Percentiles rank a stretch among this genome's conserved stretches.
These are phyloP conservation scores for Vitellaria paradoxa DNA, from an alignment of 179 eudicot species.

Conservation along the genomic window DNA sequence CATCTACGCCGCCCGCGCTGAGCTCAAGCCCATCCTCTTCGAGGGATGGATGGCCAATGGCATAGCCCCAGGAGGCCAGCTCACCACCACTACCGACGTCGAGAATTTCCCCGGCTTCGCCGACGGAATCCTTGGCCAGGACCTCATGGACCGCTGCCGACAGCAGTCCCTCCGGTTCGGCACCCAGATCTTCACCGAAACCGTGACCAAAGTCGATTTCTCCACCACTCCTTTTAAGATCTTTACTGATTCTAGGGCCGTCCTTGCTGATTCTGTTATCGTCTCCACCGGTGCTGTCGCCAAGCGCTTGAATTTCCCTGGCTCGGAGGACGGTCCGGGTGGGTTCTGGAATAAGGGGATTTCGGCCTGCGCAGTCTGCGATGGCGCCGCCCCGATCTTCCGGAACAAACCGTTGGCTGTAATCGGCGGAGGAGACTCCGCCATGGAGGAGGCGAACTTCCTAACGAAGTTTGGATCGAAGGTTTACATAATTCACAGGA, in stretches of 20 bases:
- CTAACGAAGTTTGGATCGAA: constrained; percentile 83
- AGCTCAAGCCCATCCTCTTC: constrained; percentile 78
- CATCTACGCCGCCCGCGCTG: constrained; percentile 89
- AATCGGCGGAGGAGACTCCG: constrained; percentile 96
- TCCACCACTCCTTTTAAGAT: constrained; percentile 49
- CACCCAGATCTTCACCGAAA: constrained; percentile 67
- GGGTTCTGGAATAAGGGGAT: constrained; percentile 86
- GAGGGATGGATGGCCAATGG: constrained; percentile 99
- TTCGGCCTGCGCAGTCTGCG: constrained; percentile 97
- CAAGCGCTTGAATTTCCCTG: constrained; percentile 43
- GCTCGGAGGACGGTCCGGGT: constrained; percentile 34
- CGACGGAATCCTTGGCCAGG: constrained; percentile 56
- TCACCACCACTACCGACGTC: constrained; percentile 93
- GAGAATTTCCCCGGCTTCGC: constrained; percentile 98
- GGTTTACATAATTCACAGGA: constrained; percentile 81
- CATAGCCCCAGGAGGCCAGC: constrained; percentile 96
- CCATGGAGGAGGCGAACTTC: constrained; percentile 93
- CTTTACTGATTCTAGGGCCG: constrained; percentile 33
- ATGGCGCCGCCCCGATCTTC: constrained; percentile 92
- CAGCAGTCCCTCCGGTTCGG: constrained; percentile 62
- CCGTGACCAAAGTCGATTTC: constrained; percentile 64
- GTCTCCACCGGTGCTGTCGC: constrained; percentile 84
- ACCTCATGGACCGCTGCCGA: constrained; percentile 56
- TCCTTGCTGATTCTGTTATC: constrained; percentile 55
- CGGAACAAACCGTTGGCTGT: constrained; percentile 80